Base-by-base conservation (phyloP, 345 rosid genomes). In the Salix koriyanagi region DNA sequence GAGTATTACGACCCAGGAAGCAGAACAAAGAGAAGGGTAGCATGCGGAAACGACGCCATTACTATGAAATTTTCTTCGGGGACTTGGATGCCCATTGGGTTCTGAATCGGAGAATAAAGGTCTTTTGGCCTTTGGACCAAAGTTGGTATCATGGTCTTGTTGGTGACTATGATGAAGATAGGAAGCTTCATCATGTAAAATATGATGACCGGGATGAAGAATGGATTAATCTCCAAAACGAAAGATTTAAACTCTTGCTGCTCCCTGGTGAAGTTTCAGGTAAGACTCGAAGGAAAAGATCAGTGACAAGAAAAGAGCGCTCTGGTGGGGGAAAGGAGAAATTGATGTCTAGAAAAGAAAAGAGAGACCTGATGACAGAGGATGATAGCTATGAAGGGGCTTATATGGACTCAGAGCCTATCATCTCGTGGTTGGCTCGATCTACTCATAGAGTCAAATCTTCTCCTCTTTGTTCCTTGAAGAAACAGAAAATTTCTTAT, bases 201-300 rank as follows among this genome's bases (percentile, higher is more conserved):
- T 95, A 95, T 88, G 98, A 95, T 83, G 99, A 95, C 79, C 96
- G 98, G 7, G 99, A 95, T 83, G 98, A 95, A 81, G 99, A 95
- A 81, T 95, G 99, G 99, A 90, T 95, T 50, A 79, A 87, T 79
- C 89, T 95, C 73, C 88, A 85, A 70, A 89, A 83, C 82, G 99
- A 95, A 87, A 87, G 93, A 84, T 90, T 93, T 78, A 95, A 95
- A 81, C 89, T 95, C 67, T 79, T 95, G 83, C 85, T 95, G 77
- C 88, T 93, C 58, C 94, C 98, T 46, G 67, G 90, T 77, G 99
- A 95, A 85, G 90, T 87, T 81, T 94, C 93, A 69, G 86, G 85
- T 50, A 91, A 85, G 72, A 77, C 77, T 67, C 85, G 65, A 23
- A 74, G 78, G 79, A 88, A 80, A 79, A 88, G 88, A 75, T 83